phyloP scores from a whole-genome alignment of 2,329 filamentous ascomycete genomes.

The Pyricularia pennisetigena region DNA sequence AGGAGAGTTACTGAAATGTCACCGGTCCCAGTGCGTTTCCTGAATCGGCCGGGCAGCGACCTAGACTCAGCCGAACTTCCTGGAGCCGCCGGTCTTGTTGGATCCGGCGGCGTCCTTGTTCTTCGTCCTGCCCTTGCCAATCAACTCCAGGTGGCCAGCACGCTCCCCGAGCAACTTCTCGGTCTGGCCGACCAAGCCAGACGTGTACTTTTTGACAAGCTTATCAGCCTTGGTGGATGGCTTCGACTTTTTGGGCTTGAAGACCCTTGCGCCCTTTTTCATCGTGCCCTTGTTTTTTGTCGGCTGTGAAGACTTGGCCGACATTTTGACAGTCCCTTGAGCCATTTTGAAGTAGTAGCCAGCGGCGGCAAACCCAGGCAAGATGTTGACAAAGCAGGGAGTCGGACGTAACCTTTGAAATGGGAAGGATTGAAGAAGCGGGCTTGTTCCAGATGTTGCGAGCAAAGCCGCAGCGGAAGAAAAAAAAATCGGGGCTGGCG shows the following conservation, averaged over 20 bases:
- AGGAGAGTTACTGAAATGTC: neutral
- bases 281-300: conserved; percentile 20
- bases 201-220: conserved; percentile 43
- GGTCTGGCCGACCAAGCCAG: conserved; percentile 42
- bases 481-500: neutral
- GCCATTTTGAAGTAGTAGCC: conserved; percentile 29
- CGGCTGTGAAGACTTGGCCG: conserved; percentile 28
- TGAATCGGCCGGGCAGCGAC: neutral
- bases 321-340: conserved; percentile 43
- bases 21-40: neutral
- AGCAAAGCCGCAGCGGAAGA: neutral
- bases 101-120: conserved; percentile 12
- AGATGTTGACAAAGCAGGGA: too few species aligned
- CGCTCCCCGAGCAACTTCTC: conserved; percentile 49
- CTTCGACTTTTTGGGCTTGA: conserved; percentile 37
- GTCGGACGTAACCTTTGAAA: neutral
- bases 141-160: conserved; percentile 49
- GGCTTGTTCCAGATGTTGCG: neutral
- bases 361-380: neutral
- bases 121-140: conserved; percentile 44
- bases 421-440: neutral
- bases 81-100: conserved; percentile 33
- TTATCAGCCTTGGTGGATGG: conserved; percentile 35
- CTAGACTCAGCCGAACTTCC: conserved; percentile 41
- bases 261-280: conserved; percentile 32